Percentiles rank a stretch among this genome's conserved stretches.
Evolutionary conservation across 169 alveolate species (phyloP).

Genomic region (Eimeria acervulina): DNA sequence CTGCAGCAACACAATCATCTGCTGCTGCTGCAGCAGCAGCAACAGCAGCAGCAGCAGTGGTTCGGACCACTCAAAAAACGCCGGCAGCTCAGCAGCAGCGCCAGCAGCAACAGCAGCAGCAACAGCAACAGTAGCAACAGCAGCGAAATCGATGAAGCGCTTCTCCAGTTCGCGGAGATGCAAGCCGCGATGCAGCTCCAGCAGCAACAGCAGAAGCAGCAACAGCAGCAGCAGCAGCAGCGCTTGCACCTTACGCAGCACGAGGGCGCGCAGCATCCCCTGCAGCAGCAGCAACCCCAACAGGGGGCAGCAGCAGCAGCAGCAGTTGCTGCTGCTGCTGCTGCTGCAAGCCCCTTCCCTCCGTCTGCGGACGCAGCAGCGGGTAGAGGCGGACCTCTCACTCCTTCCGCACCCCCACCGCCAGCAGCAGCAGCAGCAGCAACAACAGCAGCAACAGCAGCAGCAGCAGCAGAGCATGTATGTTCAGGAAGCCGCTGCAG

Average conservation of each 20-base stretch:
- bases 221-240: neutral
- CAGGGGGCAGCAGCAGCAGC: constrained; percentile 38
- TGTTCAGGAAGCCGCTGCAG: constrained; percentile 43
- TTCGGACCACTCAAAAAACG: too few relatives aligned
- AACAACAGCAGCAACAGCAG: neutral
- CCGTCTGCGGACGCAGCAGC: neutral
- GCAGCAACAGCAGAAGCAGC: constrained; percentile 46
- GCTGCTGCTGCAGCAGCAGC: too few relatives aligned
- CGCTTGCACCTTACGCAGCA: too few relatives aligned
- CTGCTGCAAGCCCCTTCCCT: too few relatives aligned
- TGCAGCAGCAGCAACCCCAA: constrained; percentile 27
- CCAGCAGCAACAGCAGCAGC: neutral
- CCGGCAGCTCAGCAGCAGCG: neutral
- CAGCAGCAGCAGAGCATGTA: neutral
- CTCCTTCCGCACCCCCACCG: neutral
- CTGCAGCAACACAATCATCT: neutral
- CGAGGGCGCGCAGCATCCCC: too few relatives aligned
- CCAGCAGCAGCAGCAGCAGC: constrained; percentile 57
- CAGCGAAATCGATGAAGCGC: constrained; percentile 33
- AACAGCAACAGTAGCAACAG: constrained; percentile 59
- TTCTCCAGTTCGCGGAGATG: constrained; percentile 40
- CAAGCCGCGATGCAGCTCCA: constrained; percentile 58
- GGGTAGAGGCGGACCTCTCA: neutral
- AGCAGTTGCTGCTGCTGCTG: neutral
- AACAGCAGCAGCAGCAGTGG: too few relatives aligned